Conservation (phyloP, 2,329 filamentous ascomycete genomes). For the Emergomyces pasteurianus region DNA sequence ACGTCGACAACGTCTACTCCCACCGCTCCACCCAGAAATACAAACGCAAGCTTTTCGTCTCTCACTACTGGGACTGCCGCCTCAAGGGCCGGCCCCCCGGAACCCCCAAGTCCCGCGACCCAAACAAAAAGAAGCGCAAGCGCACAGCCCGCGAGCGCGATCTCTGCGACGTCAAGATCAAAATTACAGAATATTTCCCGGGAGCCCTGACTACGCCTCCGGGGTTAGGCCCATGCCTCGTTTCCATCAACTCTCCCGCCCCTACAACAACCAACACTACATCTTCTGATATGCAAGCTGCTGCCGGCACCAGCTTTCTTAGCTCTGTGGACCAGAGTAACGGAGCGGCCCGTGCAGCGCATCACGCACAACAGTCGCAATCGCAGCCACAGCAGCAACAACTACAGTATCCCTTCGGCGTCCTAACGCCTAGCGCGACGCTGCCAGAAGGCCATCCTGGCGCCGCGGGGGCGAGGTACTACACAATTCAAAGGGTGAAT, state of each 20-base stretch:
- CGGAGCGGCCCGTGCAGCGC: slow-evolving; percentile 17
- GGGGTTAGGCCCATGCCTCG: slow-evolving; percentile 20
- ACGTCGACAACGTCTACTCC: slow-evolving; percentile 75
- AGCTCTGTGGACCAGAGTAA: slow-evolving; percentile 4
- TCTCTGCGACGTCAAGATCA: slow-evolving; percentile 79
- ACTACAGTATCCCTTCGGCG: slow-evolving; percentile 25
- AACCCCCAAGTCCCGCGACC: slow-evolving; percentile 67
- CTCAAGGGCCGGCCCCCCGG: slow-evolving; percentile 68
- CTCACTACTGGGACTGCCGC: slow-evolving; percentile 75
- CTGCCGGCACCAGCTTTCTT: neutral
- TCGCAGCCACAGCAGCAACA: slow-evolving; percentile 7
- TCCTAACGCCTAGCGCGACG: slow-evolving; percentile 30
- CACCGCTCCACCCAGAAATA: slow-evolving; percentile 71
- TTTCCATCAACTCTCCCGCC: slow-evolving; percentile 6
- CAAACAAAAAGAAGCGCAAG: slow-evolving; percentile 72
- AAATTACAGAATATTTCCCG: slow-evolving; percentile 68
- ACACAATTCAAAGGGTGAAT: slow-evolving; percentile 67
- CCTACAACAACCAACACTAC: slow-evolving; percentile 5
- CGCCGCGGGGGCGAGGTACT: slow-evolving; percentile 45
- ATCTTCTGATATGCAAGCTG: slow-evolving; percentile 5
- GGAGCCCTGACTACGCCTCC: slow-evolving; percentile 27
- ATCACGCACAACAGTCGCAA: slow-evolving; percentile 10
- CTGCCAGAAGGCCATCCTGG: slow-evolving; percentile 37
- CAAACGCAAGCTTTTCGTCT: slow-evolving; percentile 71
- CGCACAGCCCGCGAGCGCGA: slow-evolving; percentile 62